Base-by-base conservation (phyloP, 805 yeast genomes). In the Cyberlindnera maritima region DNA sequence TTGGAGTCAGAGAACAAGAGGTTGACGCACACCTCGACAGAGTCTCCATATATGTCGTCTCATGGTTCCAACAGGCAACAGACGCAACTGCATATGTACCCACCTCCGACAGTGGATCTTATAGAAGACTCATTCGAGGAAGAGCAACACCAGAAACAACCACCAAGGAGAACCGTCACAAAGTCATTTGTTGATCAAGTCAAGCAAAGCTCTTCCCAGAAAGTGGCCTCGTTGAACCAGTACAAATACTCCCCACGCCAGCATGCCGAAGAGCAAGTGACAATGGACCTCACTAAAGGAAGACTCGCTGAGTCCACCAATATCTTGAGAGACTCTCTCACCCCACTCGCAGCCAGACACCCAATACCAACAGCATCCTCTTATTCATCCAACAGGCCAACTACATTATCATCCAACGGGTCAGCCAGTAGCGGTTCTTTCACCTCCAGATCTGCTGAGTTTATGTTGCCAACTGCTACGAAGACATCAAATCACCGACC, bases 251-350 rank as follows among this genome's bases (percentile, higher is more conserved):
- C 32, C 15, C 32, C 36, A 10, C 21, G 19, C 21, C 35, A 40
- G n/a, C 25, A 21, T 21, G 8, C 25, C 9, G 21, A 21, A 7
- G 19, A n/a, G n/a, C 31, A 10, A n/a, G 1, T 40, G 15, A 29
- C 32, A 29, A 14, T 29, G 32, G 32, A 29, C 32, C 32, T 55
- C 19, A 48, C 52, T 2, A 54, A 44, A 20, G 47, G 57, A 2
- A 50, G 48, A 28, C 46, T 57, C n/a, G 62, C 57, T 1, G 61
- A 57, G 43, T 58, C 62, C 2, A 58, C 60, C 20, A 57, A 53
- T 28, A 56, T 58, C 21, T 20, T 50, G 15, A 20, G 32, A 29
- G 32, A 29, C 32, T 21, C 25, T 21, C 32, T 29, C 32, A 11
- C 32, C 11, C 32, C 32, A 21, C 8, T 9, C 25, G 8, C 25